Percentiles rank a stretch among this genome's conserved stretches.
Conservation (phyloP, 2,329 filamentous ascomycete species). For the Camptophora hylomeconis region DNA sequence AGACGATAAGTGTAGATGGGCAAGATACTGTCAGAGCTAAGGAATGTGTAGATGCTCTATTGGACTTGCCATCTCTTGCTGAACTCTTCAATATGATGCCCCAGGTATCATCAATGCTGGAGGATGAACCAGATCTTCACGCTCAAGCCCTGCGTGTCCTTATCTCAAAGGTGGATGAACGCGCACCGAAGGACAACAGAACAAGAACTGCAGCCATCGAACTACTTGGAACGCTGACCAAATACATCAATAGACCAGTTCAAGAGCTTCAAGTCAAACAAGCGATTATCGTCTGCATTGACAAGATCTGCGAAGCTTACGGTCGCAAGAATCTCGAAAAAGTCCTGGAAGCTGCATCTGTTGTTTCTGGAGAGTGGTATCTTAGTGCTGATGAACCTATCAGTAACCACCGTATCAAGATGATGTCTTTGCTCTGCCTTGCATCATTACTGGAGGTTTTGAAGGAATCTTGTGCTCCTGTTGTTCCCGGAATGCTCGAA, state of each 20-base stretch:
- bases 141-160: slow-evolving; percentile 71
- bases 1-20: slow-evolving; percentile 6
- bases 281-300: slow-evolving; percentile 76
- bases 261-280: slow-evolving; percentile 69
- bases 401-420: no score
- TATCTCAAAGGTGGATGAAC: slow-evolving; percentile 63
- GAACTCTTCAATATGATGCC: slow-evolving; percentile 84
- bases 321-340: slow-evolving; percentile 72
- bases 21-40: slow-evolving; percentile 35
- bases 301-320: slow-evolving; percentile 88
- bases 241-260: slow-evolving; percentile 58
- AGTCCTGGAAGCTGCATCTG: slow-evolving; percentile 3
- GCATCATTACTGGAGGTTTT: slow-evolving; percentile 82
- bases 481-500: slow-evolving; percentile 64
- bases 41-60: slow-evolving; percentile 62
- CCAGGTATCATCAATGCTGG: slow-evolving; percentile 67
- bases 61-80: slow-evolving; percentile 70
- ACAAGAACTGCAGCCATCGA: slow-evolving; percentile 23
- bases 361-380: no score
- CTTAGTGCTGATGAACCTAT: no score
- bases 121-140: slow-evolving; percentile 52
- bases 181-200: slow-evolving; percentile 51
- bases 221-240: slow-evolving; percentile 67
- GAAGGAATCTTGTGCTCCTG: slow-evolving; percentile 69
- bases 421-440: slow-evolving; percentile 63